Conservation (phyloP, 768 basidiomycete genomes). For the Termitomyces sp. region DNA sequence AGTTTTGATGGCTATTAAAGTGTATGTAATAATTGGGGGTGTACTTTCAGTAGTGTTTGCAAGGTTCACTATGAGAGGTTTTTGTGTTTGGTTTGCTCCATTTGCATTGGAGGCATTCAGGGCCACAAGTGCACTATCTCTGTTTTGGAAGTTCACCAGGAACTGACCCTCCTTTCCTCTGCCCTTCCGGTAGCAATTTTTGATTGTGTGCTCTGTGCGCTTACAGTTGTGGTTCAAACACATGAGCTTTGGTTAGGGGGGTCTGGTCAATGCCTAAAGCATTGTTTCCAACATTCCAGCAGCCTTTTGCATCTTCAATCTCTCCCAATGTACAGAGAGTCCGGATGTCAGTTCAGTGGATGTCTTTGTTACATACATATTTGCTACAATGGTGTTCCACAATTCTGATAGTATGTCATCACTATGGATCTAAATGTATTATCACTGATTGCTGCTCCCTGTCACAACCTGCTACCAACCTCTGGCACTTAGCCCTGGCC, state of each 20-base stretch:
- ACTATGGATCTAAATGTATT: neutral
- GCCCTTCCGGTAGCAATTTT: neutral
- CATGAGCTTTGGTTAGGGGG: neutral
- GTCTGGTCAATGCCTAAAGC: neutral
- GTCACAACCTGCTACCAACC: neutral
- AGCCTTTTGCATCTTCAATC: neutral
- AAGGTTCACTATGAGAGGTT: too few relatives aligned
- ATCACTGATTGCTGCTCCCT: neutral
- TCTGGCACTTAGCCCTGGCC: too few relatives aligned
- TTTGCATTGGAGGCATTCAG: neutral
- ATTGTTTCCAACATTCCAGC: neutral
- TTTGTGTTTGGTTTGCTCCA: too few relatives aligned
- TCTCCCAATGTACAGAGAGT: neutral
- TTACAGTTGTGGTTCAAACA: neutral
- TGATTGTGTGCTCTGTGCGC: neutral
- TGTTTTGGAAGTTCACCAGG: neutral
- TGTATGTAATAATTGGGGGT: too few relatives aligned
- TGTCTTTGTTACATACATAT: neutral
- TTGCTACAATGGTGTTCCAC: neutral
- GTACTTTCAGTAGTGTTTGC: too few relatives aligned
- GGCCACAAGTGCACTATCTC: neutral
- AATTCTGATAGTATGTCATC: neutral
- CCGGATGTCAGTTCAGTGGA: neutral
- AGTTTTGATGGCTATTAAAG: too few relatives aligned
- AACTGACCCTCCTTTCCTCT: conserved; percentile 2